Evolutionary conservation across 352 stramenopile species (phyloP).

Genomic region (Phytophthora fragariaefolia): DNA sequence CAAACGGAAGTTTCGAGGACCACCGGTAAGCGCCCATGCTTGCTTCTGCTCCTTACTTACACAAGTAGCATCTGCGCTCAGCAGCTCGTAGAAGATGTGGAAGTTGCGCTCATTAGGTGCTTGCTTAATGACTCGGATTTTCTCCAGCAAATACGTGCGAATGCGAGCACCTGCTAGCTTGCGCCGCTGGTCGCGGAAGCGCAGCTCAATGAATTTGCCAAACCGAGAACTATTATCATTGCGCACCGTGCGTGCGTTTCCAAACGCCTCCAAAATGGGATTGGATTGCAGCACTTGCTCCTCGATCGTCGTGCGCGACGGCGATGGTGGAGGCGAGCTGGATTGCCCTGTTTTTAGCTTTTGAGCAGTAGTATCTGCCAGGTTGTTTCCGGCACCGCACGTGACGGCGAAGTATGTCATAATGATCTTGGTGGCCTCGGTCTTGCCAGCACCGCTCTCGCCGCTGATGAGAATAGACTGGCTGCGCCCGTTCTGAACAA

Average conservation of each 20-base stretch:
- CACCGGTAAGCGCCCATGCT: constrained; percentile 45
- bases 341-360: constrained; percentile 16
- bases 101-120: constrained; percentile 82
- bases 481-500: constrained; percentile 69
- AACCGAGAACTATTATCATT: constrained; percentile 93
- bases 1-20: constrained; percentile 56
- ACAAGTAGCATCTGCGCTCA: constrained; percentile 43
- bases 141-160: constrained; percentile 95
- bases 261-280: constrained; percentile 91
- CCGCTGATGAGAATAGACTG: constrained; percentile 90
- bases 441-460: constrained; percentile 88
- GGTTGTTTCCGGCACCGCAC: constrained; percentile 45
- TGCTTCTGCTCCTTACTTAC: constrained; percentile 40
- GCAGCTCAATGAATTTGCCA: constrained; percentile 92
- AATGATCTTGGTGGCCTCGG: constrained; percentile 92
- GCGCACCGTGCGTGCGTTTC: constrained; percentile 86
- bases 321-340: constrained; percentile 26
- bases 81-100: constrained; percentile 90
- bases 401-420: constrained; percentile 90
- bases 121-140: constrained; percentile 91
- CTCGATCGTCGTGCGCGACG: constrained; percentile 57
- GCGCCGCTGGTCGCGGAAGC: constrained; percentile 59
- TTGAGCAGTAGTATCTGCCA: constrained; percentile 15
- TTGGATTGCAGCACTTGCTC: constrained; percentile 92
- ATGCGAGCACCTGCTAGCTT: constrained; percentile 76